A percentile compares a stretch with the other conserved stretches of the same genome.
Evolutionary conservation across 495 filamentous ascomycete species (phyloP).

Genomic region (Xylaria intraflava): DNA sequence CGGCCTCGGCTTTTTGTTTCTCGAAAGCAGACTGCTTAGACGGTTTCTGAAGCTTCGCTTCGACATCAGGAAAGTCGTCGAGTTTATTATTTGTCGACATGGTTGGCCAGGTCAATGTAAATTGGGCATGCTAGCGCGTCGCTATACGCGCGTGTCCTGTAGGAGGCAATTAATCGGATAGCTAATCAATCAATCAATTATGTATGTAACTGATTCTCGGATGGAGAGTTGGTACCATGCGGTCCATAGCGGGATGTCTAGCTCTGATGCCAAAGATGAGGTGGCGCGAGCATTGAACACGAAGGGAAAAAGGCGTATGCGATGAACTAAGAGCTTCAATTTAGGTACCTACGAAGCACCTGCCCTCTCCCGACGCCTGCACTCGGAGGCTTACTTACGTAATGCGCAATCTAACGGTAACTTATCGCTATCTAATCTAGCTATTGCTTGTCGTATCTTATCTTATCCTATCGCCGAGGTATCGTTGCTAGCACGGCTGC

Average conservation of each 20-base stretch:
- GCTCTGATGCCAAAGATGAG: neutral
- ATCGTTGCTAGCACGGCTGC: no score
- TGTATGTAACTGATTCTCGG: no score
- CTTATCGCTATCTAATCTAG: conserved; percentile 9
- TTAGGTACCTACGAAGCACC: neutral
- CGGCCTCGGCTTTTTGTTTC: conserved; percentile 83
- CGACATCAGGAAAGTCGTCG: conserved; percentile 72
- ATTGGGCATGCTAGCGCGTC: neutral
- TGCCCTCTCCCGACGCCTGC: no score
- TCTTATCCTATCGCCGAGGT: no score
- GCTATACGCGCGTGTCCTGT: neutral
- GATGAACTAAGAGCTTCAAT: neutral
- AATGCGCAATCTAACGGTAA: neutral
- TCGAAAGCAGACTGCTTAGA: conserved; percentile 88
- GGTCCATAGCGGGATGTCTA: neutral
- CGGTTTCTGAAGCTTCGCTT: conserved; percentile 74
- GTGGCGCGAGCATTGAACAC: neutral
- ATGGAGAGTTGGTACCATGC: neutral
- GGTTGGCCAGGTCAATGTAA: conserved; percentile 5
- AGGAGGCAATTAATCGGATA: neutral
- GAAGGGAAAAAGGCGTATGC: neutral
- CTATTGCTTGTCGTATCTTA: no score
- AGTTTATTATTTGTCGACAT: conserved; percentile 40
- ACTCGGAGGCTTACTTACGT: no score
- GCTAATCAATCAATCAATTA: neutral